Evolutionary conservation across 2,329 filamentous ascomycete species (phyloP), one percentile per base, ranked within the genome.

Genomic region (Hymenoscyphus infarciens): DNA sequence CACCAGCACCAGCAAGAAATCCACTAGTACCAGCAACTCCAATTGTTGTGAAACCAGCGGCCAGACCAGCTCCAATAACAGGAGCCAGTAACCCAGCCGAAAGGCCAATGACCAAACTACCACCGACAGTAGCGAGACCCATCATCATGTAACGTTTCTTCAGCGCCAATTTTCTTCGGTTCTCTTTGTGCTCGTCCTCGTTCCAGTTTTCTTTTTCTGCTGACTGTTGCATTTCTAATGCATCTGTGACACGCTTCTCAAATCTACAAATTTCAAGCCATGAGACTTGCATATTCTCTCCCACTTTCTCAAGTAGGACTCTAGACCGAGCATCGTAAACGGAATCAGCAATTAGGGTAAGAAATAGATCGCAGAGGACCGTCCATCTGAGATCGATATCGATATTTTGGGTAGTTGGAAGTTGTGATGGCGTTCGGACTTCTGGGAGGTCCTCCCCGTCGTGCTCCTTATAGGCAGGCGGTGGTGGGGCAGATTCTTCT

Each of bases 371-470:
- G 74, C 95, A 99, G 2, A 99, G 84, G 0, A 98, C 90, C 0
- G 95, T 99, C 95, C 95, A 99, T 19, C 95, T 87, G 60, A 99
- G 82, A 75, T 99, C 95, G 63, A 99, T 96, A 72, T 98, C 94
- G 63, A 99, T 90, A 69, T 91, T 95, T 61, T 88, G 85, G 1
- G 89, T 91, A 2, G 84, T 86, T 0, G 91, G 90, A 66, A 98
- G 81, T 71, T 97, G 88, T 1, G 91, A 92, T 0, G 92, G 92
- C 0, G 86, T 92, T 70, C 89, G 88, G 19, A 96, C 91, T 66
- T 90, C 88, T 1, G 91, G 89, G 58, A 95, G 81, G 54, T 91
- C 88, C 45, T 90, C 86, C 19, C 84, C 84, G 10, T 87, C 82
- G 60, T 88, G 82, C 39, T 84, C 83, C 54, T 86, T 78, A 68